Evolutionary conservation across 805 yeast genomes (phyloP), one percentile per base, ranked within the genome.

Genomic region (Metschnikowia peoriensis): DNA sequence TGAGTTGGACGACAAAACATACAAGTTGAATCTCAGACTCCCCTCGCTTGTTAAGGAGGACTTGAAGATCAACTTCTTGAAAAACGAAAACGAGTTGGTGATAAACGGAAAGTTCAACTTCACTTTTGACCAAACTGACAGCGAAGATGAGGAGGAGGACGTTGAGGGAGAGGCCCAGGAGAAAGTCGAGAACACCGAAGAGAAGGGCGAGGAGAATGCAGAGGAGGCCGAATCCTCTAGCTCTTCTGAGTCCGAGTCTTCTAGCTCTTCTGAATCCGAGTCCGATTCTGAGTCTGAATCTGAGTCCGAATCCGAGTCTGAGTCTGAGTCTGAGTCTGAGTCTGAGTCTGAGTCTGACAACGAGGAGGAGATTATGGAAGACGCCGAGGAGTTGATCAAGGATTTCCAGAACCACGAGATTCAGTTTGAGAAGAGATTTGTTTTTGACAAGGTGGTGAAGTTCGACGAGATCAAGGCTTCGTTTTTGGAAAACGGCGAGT

Each of bases 361-460:
- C 16, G 77, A 73, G 28, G 76, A 71, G 60, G 78, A 74, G 60
- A 59, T 75, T 22, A 57, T 61, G 57, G 78, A 75, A 57, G 79
- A 75, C 45, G 71, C 76, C 12, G 60, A 66, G 55, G 54, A 62
- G 29, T 65, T 75, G 46, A 75, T 73, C 49, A 61, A 65, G 55
- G 76, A 73, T 37, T 74, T 65, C 61, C 58, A 62, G 47, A 70
- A 73, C 51, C 72, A 72, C 46, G 77, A 73, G 62, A 68, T 75
- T 47, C 65, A 62, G 49, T 75, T 75, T 55, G 77, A 73, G 59
- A 75, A 75, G 62, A 72, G 70, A 56, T 73, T 73, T 59, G 69
- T 69, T 50, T 75, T 75, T 56, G 77, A 71, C 50, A 73, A 73
- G 60, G 49, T 66, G 29, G 65, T 75, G 55, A 70, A 70, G 50